Percentiles rank a stretch among this genome's conserved stretches.
Evolutionary conservation across 2,329 filamentous ascomycete genomes (phyloP).

Genomic region (Mollisia scopiformis): DNA sequence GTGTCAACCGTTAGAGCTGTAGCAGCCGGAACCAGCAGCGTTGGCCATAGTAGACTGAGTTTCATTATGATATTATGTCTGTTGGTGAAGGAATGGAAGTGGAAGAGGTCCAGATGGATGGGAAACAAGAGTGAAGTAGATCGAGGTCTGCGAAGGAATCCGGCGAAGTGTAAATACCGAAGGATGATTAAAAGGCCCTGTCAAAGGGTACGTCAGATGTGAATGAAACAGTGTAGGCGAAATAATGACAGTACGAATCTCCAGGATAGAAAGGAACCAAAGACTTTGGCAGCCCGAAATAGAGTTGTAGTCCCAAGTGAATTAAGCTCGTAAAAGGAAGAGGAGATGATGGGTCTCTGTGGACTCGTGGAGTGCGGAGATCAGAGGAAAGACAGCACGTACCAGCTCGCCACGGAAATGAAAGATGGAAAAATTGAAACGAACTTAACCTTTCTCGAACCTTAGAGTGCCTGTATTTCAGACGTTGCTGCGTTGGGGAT

Average conservation of each 20-base stretch:
- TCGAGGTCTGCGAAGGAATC: neutral
- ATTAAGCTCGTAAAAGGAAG: conserved; percentile 10
- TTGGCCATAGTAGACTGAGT: conserved; percentile 26
- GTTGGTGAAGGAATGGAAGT: conserved; percentile 2
- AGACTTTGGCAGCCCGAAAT: conserved; percentile 25
- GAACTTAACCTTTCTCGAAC: neutral
- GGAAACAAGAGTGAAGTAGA: conserved; percentile 8
- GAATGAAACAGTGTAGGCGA: conserved; percentile 17
- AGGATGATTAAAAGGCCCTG: conserved; percentile 24
- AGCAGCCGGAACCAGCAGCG: conserved; percentile 20
- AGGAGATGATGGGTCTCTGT: conserved; percentile 11
- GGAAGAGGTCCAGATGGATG: neutral
- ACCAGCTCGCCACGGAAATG: conserved; percentile 3
- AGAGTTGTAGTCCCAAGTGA: conserved; percentile 17
- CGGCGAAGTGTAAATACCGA: conserved; percentile 8
- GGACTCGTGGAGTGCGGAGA: conserved; percentile 1
- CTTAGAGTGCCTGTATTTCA: neutral
- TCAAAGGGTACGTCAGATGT: conserved; percentile 30
- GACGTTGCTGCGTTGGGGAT: neutral
- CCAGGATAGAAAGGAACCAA: conserved; percentile 13
- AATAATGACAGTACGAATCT: conserved; percentile 14
- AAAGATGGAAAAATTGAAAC: conserved; percentile 7
- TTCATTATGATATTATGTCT: conserved; percentile 27
- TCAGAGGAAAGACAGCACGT: conserved; percentile 9
- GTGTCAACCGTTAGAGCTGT: conserved; percentile 30